Conservation (phyloP, 305 asterid genomes). For the Galium porrigens region DNA sequence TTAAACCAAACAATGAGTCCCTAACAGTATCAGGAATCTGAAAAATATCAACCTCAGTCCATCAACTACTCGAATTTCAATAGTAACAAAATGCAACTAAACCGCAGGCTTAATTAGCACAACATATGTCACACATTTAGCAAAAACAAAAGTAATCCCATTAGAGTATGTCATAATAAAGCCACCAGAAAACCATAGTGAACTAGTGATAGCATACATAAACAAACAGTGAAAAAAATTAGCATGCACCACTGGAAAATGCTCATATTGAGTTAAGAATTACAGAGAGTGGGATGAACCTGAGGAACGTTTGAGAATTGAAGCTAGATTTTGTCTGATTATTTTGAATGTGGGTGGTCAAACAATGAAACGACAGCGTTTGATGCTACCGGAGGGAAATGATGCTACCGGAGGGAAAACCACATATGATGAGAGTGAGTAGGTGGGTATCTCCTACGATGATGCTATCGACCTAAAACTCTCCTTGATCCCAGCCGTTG, state of each 20-base stretch:
- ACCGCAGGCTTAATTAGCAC: background rate
- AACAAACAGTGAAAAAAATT: background rate
- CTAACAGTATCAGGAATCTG: conserved; percentile 24
- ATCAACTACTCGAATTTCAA: background rate
- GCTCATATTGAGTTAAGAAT: background rate
- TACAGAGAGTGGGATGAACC: background rate
- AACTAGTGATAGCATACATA: background rate
- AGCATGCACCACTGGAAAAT: background rate
- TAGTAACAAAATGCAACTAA: background rate
- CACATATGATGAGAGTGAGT: too few species aligned
- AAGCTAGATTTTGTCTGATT: background rate
- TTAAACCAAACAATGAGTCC: conserved; percentile 14
- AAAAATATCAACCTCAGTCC: conserved; percentile 13
- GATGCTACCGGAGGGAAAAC: conserved; percentile 9
- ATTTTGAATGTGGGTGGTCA: background rate
- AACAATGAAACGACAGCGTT: conserved; percentile 19
- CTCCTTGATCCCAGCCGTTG: conserved; percentile 25
- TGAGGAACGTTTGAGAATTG: conserved; percentile 5
- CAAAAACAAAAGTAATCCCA: background rate
- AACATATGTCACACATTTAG: background rate
- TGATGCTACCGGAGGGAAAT: conserved; percentile 5
- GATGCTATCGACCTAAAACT: conserved; percentile 22
- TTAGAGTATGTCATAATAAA: background rate
- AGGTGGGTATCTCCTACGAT: conserved; percentile 32
- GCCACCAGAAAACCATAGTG: background rate